These are phyloP conservation scores for Solanum piurae DNA, from an alignment of 257 asterid genomes.

Conservation along the genomic window DNA sequence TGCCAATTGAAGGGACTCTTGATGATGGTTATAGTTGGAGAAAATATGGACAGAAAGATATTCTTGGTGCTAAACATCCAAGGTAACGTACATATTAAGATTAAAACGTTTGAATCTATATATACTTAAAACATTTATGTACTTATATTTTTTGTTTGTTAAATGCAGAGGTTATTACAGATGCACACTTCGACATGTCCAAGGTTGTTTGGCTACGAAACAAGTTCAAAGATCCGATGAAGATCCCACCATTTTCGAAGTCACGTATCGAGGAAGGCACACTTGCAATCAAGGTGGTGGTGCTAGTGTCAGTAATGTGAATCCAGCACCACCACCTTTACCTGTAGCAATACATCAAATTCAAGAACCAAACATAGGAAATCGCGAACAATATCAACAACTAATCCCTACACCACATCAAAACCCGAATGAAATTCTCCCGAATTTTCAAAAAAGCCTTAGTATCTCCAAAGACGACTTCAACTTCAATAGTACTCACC, in stretches of 20 bases:
- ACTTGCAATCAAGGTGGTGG: constrained; percentile 22
- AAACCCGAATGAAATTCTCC: constrained; percentile 7
- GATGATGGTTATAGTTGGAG: constrained; percentile 79
- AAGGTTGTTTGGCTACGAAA: constrained; percentile 38
- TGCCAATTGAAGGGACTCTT: constrained; percentile 44
- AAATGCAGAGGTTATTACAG: constrained; percentile 38
- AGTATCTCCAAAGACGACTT: constrained; percentile 13
- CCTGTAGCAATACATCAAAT: not conserved
- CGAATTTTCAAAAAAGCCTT: constrained; percentile 35
- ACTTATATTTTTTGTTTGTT: not conserved
- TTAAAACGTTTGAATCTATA: not conserved
- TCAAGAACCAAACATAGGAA: constrained; percentile 10
- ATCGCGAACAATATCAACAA: constrained; percentile 6
- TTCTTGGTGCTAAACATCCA: constrained; percentile 76
- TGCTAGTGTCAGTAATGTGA: not conserved
- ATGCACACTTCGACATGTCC: constrained; percentile 28
- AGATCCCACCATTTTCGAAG: constrained; percentile 27
- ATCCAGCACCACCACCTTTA: not conserved
- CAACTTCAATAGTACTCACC: not conserved
- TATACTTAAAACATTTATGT: not conserved
- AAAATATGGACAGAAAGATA: constrained; percentile 86
- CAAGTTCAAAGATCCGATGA: constrained; percentile 37
- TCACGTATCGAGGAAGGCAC: constrained; percentile 31
- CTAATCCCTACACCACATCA: not conserved
- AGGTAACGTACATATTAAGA: constrained; percentile 24